Conservation (phyloP, 73 alveolate species). For the Uronychia setigera region DNA sequence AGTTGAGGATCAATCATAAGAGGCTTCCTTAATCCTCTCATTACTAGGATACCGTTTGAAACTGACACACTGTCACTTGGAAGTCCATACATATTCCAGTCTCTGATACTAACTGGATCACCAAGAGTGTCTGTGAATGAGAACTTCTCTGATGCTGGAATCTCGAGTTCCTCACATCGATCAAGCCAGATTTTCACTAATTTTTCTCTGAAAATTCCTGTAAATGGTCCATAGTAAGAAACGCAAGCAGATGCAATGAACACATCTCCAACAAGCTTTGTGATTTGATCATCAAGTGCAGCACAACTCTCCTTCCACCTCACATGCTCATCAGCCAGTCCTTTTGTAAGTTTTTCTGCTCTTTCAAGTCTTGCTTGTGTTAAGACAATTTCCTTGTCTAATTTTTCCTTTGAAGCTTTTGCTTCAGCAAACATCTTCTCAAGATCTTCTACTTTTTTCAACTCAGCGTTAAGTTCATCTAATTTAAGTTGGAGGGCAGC, state of each 20-base stretch:
- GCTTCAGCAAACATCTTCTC: constrained; percentile 85
- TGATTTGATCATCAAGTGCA: constrained; percentile 75
- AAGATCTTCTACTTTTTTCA: constrained; percentile 85
- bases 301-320: constrained; percentile 94
- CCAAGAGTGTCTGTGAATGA: constrained; percentile 84
- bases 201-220: constrained; percentile 87
- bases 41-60: constrained; percentile 90
- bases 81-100: constrained; percentile 95
- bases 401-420: constrained; percentile 79
- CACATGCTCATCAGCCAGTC: constrained; percentile 90
- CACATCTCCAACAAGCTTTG: constrained; percentile 89
- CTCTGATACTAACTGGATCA: constrained; percentile 93
- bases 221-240: constrained; percentile 95
- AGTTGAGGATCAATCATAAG: constrained; percentile 94
- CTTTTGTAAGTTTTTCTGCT: constrained; percentile 92
- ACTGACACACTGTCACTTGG: constrained; percentile 97
- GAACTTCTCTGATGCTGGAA: constrained; percentile 76
- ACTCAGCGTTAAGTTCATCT: constrained; percentile 78
- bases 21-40: constrained; percentile 85
- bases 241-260: constrained; percentile 89
- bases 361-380: constrained; percentile 87
- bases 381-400: constrained; percentile 81
- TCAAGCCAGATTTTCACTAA: constrained; percentile 79
- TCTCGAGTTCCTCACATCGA: constrained; percentile 70
- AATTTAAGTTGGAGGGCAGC: constrained; percentile 85